Evolutionary conservation across 805 yeast species (phyloP).

Genomic region (Priceomyces castillae): DNA sequence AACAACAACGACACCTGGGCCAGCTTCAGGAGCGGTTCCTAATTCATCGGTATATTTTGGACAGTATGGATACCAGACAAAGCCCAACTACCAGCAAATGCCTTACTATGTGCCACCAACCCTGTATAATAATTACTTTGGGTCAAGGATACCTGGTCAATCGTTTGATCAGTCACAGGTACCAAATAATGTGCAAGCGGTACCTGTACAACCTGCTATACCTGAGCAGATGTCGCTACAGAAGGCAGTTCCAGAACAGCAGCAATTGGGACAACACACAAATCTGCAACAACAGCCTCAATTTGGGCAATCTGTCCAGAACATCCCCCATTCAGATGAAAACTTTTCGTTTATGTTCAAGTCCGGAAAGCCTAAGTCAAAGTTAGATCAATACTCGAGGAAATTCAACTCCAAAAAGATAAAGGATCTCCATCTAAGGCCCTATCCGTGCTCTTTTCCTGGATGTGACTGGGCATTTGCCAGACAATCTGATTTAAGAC

Average conservation of each 20-base stretch:
- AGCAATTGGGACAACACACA: neutral
- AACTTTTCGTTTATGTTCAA: slow-evolving; percentile 7
- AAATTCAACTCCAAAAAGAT: slow-evolving; percentile 8
- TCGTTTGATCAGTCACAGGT: slow-evolving; percentile 5
- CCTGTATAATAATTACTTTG: slow-evolving; percentile 4
- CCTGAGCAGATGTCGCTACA: slow-evolving; percentile 3
- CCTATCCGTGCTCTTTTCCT: slow-evolving; percentile 38
- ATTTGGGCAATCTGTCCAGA: neutral
- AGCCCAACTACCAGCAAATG: slow-evolving; percentile 1
- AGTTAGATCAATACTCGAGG: slow-evolving; percentile 8
- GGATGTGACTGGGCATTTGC: slow-evolving; percentile 69
- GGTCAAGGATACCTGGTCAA: slow-evolving; percentile 6
- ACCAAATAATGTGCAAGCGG: neutral
- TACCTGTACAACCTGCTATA: slow-evolving; percentile 1
- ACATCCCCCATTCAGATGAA: slow-evolving; percentile 4
- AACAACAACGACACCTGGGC: slow-evolving; percentile 1
- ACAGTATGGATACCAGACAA: slow-evolving; percentile 3
- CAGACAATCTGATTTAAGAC: slow-evolving; percentile 63
- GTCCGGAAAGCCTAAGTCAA: slow-evolving; percentile 13
- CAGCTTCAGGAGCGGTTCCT: neutral
- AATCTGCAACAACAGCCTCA: slow-evolving; percentile 1
- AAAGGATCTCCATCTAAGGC: slow-evolving; percentile 20
- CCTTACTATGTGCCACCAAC: slow-evolving; percentile 1
- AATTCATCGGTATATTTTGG: slow-evolving; percentile 1
- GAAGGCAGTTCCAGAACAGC: neutral